Percentiles rank a stretch among this genome's conserved stretches.
Evolutionary conservation across 2,329 filamentous ascomycete genomes (phyloP).

Genomic region (Penicillium sp.): DNA sequence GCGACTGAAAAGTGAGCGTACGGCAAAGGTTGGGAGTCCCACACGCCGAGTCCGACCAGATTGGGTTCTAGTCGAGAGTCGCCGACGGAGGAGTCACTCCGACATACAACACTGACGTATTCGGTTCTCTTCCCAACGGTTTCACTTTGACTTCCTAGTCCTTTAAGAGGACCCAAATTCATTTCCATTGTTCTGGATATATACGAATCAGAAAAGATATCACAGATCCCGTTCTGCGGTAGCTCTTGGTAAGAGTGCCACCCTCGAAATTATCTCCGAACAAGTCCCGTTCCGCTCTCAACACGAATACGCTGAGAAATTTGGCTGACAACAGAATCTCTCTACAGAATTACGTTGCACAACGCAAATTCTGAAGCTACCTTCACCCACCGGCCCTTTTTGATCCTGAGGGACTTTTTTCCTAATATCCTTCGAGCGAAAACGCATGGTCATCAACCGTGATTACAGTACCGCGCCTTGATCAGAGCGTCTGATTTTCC

Average conservation of each 20-base stretch:
- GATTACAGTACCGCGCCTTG: not conserved
- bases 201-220: not conserved
- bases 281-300: not conserved
- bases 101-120: not conserved
- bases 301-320: slow-evolving; percentile 9
- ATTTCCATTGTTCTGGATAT: not conserved
- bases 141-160: slow-evolving; percentile 6
- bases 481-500: not conserved
- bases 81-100: not conserved
- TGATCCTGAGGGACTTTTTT: not conserved
- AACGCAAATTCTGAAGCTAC: slow-evolving; percentile 6
- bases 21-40: not conserved
- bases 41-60: not conserved
- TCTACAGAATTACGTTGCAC: slow-evolving; percentile 13
- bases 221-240: not conserved
- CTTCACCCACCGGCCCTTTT: not conserved
- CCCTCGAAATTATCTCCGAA: not conserved
- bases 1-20: not conserved
- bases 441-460: not conserved
- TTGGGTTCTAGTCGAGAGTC: not conserved
- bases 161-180: not conserved
- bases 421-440: not conserved
- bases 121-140: slow-evolving; percentile 13
- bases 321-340: slow-evolving; percentile 4
- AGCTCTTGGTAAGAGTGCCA: not conserved